phyloP scores from a whole-genome alignment of 2,329 filamentous ascomycete species.

The Apiospora kogelbergensis region DNA sequence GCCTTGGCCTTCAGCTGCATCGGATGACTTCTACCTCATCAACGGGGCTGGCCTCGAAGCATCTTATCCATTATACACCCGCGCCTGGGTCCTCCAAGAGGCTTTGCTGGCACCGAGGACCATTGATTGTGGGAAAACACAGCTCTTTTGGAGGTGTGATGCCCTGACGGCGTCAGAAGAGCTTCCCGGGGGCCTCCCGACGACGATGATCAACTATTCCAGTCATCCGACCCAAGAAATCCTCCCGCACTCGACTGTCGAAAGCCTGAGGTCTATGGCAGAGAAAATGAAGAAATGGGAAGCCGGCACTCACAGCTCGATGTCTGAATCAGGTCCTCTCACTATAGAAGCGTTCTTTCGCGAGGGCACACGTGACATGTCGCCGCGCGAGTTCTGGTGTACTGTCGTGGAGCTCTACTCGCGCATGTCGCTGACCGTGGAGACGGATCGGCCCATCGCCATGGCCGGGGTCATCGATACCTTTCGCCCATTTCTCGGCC shows the following conservation, averaged over 20 bases:
- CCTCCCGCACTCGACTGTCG: too few relatives aligned
- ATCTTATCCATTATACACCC: neutral
- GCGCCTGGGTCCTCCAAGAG: neutral
- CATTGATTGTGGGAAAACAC: neutral
- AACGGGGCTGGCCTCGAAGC: too few relatives aligned
- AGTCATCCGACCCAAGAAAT: too few relatives aligned
- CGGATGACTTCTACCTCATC: too few relatives aligned
- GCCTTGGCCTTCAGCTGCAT: neutral
- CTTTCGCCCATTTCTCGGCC: neutral
- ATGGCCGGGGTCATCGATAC: neutral
- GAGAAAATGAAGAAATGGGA: neutral
- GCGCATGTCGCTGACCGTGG: neutral
- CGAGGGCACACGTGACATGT: too few relatives aligned
- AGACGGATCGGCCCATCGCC: neutral
- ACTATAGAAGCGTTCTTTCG: too few relatives aligned
- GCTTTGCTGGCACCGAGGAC: neutral
- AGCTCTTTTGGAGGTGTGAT: neutral
- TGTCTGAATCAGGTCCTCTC: neutral
- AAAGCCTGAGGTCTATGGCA: too few relatives aligned
- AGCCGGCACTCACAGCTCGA: too few relatives aligned
- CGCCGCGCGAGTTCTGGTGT: too few relatives aligned
- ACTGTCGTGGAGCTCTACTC: neutral
- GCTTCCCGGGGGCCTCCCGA: neutral
- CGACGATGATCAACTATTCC: too few relatives aligned
- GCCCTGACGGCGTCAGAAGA: neutral